Conservation (phyloP, 306 rosid species). For the Rubus idaeus region DNA sequence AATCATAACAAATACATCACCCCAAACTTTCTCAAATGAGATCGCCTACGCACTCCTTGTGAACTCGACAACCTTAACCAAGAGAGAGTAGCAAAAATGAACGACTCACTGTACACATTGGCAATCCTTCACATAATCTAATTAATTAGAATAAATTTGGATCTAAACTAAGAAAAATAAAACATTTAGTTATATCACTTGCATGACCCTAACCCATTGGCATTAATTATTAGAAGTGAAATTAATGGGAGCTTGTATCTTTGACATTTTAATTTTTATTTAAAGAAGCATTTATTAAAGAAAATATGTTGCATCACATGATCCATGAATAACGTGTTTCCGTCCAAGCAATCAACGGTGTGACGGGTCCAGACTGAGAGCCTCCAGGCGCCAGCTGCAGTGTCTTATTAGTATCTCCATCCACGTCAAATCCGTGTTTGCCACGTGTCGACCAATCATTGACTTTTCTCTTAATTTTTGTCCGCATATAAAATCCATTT, state of each 20-base stretch:
- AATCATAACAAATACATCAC: no score
- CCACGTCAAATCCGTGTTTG: conserved; percentile 25
- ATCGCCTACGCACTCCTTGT: no score
- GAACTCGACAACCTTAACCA: no score
- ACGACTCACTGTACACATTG: no score
- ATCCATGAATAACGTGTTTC: conserved; percentile 23
- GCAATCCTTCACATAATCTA: not conserved
- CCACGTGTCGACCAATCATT: conserved; percentile 53
- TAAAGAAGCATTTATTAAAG: not conserved
- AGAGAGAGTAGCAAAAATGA: no score
- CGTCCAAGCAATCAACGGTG: conserved; percentile 46
- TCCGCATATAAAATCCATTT: conserved; percentile 31
- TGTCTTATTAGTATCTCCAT: conserved; percentile 12
- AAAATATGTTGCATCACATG: not conserved
- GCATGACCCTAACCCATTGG: conserved; percentile 6
- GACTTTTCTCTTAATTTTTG: conserved; percentile 33
- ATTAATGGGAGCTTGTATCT: not conserved
- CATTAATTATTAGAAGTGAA: conserved; percentile 6
- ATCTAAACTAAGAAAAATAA: no score
- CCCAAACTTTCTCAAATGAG: no score
- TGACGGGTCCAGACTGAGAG: conserved; percentile 27
- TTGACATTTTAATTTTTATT: not conserved
- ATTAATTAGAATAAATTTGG: not conserved
- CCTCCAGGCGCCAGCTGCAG: conserved; percentile 25
- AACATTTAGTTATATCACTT: conserved; percentile 1